A percentile compares a stretch with the other conserved stretches of the same genome.
These are phyloP conservation scores for Calonectria pteridis DNA, from an alignment of 2,329 filamentous ascomycete genomes.

Conservation along the genomic window DNA sequence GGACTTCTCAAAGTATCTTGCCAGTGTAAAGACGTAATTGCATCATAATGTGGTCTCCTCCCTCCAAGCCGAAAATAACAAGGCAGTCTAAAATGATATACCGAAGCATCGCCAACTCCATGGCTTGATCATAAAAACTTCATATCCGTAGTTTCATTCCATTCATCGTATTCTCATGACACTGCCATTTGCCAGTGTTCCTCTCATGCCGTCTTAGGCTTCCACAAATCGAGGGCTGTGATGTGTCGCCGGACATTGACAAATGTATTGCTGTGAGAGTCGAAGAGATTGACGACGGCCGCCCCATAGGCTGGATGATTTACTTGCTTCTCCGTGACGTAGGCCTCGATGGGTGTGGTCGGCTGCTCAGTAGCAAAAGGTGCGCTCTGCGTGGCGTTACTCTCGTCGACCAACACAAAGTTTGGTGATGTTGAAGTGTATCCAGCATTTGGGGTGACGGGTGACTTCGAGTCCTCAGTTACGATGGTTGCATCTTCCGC, in stretches of 20 bases:
- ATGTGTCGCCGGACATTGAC: slow-evolving; percentile 32
- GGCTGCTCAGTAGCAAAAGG: not conserved
- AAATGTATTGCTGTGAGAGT: slow-evolving; percentile 33
- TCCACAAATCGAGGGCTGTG: slow-evolving; percentile 46
- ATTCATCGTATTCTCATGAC: no score
- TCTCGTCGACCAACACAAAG: not conserved
- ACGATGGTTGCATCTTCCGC: not conserved
- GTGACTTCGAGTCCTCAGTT: not conserved
- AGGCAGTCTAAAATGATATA: not conserved
- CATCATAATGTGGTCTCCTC: not conserved
- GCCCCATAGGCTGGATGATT: slow-evolving; percentile 31
- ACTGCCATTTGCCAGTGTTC: no score
- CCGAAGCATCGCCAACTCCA: not conserved
- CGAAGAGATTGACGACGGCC: slow-evolving; percentile 37
- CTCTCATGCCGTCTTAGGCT: slow-evolving; percentile 17
- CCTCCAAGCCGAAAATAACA: not conserved
- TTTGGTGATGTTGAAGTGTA: not conserved
- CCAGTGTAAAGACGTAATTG: not conserved
- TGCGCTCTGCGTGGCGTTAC: not conserved
- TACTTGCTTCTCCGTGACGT: slow-evolving; percentile 34
- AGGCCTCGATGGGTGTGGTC: not conserved
- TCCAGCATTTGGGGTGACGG: not conserved
- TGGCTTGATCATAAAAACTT: not conserved
- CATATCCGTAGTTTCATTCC: not conserved
- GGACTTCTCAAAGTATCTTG: not conserved